These are phyloP conservation scores for Orbilia quercus DNA, from an alignment of 2,329 filamentous ascomycete species.

Conservation along the genomic window DNA sequence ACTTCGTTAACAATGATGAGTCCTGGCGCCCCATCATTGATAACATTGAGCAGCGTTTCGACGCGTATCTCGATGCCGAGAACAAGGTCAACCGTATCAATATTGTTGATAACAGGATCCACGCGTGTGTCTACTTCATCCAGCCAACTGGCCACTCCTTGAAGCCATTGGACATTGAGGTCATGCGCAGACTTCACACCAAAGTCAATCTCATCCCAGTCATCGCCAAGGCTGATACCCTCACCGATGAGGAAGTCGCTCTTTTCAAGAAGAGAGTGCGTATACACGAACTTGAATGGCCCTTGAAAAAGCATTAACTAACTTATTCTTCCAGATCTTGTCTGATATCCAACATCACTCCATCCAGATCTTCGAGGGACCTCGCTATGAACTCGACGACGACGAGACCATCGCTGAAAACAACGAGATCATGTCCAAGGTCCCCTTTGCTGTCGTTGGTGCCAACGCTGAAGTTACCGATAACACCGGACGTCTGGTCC, in stretches of 20 bases:
- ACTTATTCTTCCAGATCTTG: conserved; percentile 75
- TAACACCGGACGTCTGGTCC: conserved; percentile 91
- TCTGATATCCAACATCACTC: conserved; percentile 96
- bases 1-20: conserved; percentile 99
- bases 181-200: conserved; percentile 99
- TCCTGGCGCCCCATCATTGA: conserved; percentile 99
- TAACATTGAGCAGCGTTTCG: conserved; percentile 99
- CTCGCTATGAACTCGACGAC: conserved; percentile 97
- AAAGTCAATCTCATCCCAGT: conserved; percentile 99
- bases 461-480: conserved; percentile 94
- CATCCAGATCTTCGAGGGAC: conserved; percentile 99
- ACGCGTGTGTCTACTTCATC: conserved; percentile 99
- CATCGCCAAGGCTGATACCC: conserved; percentile 97
- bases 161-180: conserved; percentile 98
- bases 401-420: conserved; percentile 99
- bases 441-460: conserved; percentile 97
- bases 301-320: conserved; percentile 5
- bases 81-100: conserved; percentile 99
- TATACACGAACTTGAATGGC: conserved; percentile 57
- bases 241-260: conserved; percentile 94
- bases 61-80: conserved; percentile 97
- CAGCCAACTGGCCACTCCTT: conserved; percentile 98
- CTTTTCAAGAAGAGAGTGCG: conserved; percentile 96
- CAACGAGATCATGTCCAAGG: conserved; percentile 99
- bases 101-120: conserved; percentile 98